Evolutionary conservation across 108 stramenopile species (phyloP).

Genomic region (Skeletonema menzelii): DNA sequence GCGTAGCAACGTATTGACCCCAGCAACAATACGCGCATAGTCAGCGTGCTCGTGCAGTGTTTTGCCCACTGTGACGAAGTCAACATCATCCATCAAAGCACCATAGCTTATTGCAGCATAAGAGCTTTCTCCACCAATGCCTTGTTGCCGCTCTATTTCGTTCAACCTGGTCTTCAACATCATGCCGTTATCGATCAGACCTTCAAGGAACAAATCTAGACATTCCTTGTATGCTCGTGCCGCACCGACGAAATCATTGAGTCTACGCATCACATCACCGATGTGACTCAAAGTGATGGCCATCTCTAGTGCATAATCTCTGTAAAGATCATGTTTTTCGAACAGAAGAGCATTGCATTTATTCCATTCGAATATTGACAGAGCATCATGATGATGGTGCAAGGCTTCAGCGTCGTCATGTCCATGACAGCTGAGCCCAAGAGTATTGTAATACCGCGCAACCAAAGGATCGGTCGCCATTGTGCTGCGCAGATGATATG

Average conservation of each 20-base stretch:
- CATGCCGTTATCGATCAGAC: conserved; percentile 2
- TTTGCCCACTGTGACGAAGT: neutral
- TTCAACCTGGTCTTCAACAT: neutral
- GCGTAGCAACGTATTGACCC: neutral
- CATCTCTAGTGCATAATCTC: conserved; percentile 7
- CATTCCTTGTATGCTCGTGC: conserved; percentile 14
- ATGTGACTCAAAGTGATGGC: conserved; percentile 8
- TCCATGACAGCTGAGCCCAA: neutral
- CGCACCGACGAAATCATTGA: conserved; percentile 20
- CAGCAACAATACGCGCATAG: neutral
- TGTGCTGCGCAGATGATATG: neutral
- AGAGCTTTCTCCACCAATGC: neutral
- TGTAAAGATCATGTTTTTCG: neutral
- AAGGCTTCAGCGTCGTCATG: neutral
- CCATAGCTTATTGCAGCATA: too few relatives aligned
- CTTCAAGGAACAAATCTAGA: conserved; percentile 15
- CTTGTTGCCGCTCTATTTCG: neutral
- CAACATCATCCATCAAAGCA: neutral
- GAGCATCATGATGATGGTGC: conserved; percentile 2
- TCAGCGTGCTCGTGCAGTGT: neutral
- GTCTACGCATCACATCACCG: conserved; percentile 2
- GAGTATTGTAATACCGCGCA: neutral
- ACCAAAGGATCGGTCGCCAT: neutral
- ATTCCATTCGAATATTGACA: conserved; percentile 21
- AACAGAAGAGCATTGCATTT: conserved; percentile 19